Evolutionary conservation across 495 filamentous ascomycete genomes (phyloP).

Genomic region (Penicillium turbatum): DNA sequence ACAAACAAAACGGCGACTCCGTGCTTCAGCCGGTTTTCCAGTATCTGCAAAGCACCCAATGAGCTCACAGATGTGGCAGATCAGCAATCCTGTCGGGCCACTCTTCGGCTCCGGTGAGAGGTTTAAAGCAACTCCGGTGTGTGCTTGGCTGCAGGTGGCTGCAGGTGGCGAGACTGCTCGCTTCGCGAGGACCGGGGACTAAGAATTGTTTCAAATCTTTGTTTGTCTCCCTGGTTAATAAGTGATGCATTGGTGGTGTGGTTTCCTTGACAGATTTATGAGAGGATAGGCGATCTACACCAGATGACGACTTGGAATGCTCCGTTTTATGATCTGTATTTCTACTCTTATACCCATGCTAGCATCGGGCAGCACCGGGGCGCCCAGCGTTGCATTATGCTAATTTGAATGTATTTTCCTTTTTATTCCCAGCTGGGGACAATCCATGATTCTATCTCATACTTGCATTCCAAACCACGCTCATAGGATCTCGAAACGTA

Average conservation of each 20-base stretch:
- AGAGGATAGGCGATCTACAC: conserved; percentile 5
- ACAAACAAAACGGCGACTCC: conserved; percentile 27
- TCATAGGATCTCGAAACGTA: background rate
- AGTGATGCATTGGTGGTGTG: conserved; percentile 1
- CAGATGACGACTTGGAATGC: conserved; percentile 11
- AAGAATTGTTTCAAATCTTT: conserved; percentile 5
- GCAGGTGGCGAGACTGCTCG: conserved; percentile 12
- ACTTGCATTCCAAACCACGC: background rate
- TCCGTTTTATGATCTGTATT: conserved; percentile 14
- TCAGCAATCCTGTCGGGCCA: background rate
- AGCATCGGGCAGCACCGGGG: conserved; percentile 19
- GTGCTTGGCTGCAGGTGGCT: conserved; percentile 13
- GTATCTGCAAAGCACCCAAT: conserved; percentile 18
- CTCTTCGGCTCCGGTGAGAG: conserved; percentile 1
- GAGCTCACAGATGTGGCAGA: background rate
- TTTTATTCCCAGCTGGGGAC: background rate
- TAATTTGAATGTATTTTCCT: background rate
- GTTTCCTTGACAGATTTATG: conserved; percentile 3
- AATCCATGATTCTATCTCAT: background rate
- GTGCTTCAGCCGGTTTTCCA: conserved; percentile 33
- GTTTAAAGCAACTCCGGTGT: conserved; percentile 8
- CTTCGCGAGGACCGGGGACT: background rate
- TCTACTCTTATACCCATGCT: conserved; percentile 25
- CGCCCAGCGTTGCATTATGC: conserved; percentile 18
- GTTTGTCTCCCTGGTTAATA: conserved; percentile 1